Base-by-base conservation (phyloP, 192 early-diverging fungal species). In the Coemansia sp. region DNA sequence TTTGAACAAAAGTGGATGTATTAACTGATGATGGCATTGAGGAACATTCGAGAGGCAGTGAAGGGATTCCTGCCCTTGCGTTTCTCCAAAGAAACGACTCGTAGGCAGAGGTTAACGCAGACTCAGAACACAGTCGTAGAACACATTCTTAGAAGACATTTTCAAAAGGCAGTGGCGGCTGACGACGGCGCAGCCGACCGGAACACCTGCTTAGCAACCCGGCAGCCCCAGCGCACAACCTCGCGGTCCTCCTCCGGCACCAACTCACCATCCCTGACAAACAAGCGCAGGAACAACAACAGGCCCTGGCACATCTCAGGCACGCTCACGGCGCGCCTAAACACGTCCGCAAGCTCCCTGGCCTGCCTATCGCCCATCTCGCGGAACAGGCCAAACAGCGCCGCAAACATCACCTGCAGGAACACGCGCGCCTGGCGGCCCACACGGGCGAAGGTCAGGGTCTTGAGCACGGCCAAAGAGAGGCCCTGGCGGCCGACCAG, bases 281-380 rank as follows among this genome's bases (percentile, higher is more conserved):
- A 89, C 46, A 89, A 85, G 43, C 89, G 78, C 67, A 93, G 75
- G 80, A 93, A 95, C 55, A 93, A 92, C 44, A 86, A 69, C 50
- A 93, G 82, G 6, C 94, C 94, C 48, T 94, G 89, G 21, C 87
- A 81, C 66, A 96, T 70, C 22, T 86, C 85, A 17, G 83, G 85
- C 53, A 84, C 81, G 27, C 76, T 73, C 6, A 77, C 57, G 14
- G 84, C 74, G 49, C 81, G 83, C 43, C 71, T 60, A 66, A 87
- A 87, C 44, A 84, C 81, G 38, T 82, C 65, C 10, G 70, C 69
- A 17, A 91, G 56, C 0, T 73, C 61, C 69, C 85, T 71, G 34
- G 72, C 67, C 41, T 86, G 83, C 46, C 62, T 55, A 27, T 83
- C 81, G 42, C 64, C 61, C 33, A 82, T 78, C 17, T 77, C 60